Conservation (phyloP, 345 rosid species). For the Eutrema japonicum region DNA sequence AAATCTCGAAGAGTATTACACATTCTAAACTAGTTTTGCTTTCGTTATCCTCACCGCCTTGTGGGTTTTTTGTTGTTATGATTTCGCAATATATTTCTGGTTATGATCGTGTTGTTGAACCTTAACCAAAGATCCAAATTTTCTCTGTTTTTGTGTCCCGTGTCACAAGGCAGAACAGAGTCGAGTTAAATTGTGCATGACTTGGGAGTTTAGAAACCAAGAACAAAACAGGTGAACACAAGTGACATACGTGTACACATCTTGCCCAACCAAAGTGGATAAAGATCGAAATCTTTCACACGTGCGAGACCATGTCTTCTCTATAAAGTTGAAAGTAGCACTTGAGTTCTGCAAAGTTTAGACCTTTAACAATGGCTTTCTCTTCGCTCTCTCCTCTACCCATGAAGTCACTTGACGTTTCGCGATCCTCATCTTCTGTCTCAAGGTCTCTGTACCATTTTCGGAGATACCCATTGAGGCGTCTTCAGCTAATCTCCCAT, state of each 20-base stretch:
- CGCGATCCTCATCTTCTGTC: slow-evolving; percentile 30
- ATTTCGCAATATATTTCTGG: background rate
- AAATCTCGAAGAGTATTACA: slow-evolving; percentile 37
- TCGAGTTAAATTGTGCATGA: background rate
- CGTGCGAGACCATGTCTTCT: slow-evolving; percentile 35
- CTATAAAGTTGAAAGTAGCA: background rate
- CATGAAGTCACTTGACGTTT: slow-evolving; percentile 31
- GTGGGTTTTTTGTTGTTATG: background rate
- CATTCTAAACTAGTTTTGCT: slow-evolving; percentile 23
- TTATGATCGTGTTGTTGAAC: background rate
- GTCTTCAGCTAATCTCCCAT: slow-evolving; percentile 26
- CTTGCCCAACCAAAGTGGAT: slow-evolving; percentile 41
- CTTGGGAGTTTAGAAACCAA: background rate
- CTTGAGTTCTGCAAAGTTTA: slow-evolving; percentile 18
- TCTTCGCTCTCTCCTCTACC: slow-evolving; percentile 41
- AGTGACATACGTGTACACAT: slow-evolving; percentile 34
- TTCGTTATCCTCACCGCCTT: background rate
- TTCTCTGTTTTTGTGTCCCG: background rate
- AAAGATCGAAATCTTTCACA: slow-evolving; percentile 26
- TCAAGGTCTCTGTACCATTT: slow-evolving; percentile 26
- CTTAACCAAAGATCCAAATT: background rate
- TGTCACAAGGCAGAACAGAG: slow-evolving; percentile 16
- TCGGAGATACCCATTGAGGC: slow-evolving; percentile 33
- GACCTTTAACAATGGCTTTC: slow-evolving; percentile 38
- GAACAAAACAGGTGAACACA: slow-evolving; percentile 20